Conservation (phyloP, 352 stramenopile species). For the Phytophthora sp. region DNA sequence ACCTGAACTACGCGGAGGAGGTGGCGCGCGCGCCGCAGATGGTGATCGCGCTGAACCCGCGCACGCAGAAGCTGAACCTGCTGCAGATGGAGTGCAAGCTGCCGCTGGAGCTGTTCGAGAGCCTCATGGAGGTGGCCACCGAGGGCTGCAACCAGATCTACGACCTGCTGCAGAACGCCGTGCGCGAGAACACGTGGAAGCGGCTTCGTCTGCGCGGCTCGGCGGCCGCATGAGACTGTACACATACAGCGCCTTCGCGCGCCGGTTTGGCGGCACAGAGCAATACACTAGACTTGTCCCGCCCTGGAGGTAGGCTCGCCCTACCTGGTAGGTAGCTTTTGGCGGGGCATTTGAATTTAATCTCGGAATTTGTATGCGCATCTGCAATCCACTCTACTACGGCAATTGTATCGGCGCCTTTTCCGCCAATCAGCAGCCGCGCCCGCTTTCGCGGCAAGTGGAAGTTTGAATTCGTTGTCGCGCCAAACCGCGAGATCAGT, state of each 20-base stretch:
- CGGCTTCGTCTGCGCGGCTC: constrained; percentile 64
- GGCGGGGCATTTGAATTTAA: constrained; percentile 19
- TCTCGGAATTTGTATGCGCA: constrained; percentile 25
- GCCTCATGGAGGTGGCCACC: constrained; percentile 80
- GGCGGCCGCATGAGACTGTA: constrained; percentile 36
- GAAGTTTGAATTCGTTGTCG: constrained; percentile 41
- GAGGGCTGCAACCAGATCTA: constrained; percentile 87
- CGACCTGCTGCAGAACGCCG: constrained; percentile 84
- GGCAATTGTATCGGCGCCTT: too few relatives aligned
- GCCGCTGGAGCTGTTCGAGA: constrained; percentile 88
- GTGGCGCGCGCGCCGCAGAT: constrained; percentile 87
- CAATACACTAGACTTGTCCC: too few relatives aligned
- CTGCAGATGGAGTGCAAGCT: constrained; percentile 93
- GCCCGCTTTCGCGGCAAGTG: constrained; percentile 29
- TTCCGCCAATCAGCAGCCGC: constrained; percentile 27
- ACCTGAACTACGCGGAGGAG: constrained; percentile 92
- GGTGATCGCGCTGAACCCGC: constrained; percentile 88
- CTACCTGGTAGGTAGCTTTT: constrained; percentile 2
- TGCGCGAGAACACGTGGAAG: constrained; percentile 87
- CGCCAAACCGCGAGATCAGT: constrained; percentile 20
- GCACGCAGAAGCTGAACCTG: constrained; percentile 86
- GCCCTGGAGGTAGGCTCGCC: too few relatives aligned
- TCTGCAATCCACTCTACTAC: constrained; percentile 12
- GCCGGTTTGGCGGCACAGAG: too few relatives aligned
- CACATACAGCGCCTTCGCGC: too few relatives aligned